A percentile compares a stretch with the other conserved stretches of the same genome.
Conservation (phyloP, 371 early-diverging fungal species). For the Dinochytrium kinnereticum region DNA sequence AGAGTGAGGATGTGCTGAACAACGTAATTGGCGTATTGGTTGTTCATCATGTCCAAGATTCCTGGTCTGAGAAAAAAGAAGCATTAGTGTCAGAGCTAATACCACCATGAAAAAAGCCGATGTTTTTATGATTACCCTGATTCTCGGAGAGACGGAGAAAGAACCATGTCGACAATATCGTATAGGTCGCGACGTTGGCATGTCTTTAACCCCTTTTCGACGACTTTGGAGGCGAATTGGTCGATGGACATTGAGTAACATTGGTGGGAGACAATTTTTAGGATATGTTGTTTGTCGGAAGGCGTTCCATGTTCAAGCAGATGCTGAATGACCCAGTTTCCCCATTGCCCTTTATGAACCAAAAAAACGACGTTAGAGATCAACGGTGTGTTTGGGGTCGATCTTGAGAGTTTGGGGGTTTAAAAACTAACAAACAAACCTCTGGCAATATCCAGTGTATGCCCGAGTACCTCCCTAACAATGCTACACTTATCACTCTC, state of each 20-base stretch:
- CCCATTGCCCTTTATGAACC: slow-evolving; percentile 66
- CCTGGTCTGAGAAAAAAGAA: slow-evolving; percentile 35
- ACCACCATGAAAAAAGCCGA: background rate
- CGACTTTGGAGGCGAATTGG: slow-evolving; percentile 80
- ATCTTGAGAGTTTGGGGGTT: background rate
- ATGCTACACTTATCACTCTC: slow-evolving; percentile 69
- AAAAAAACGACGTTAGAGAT: background rate
- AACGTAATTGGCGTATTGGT: slow-evolving; percentile 77
- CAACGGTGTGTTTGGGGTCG: background rate
- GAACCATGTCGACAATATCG: slow-evolving; percentile 47
- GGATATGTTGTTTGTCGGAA: slow-evolving; percentile 52
- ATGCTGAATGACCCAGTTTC: slow-evolving; percentile 82
- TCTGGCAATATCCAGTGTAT: slow-evolving; percentile 65
- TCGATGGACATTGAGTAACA: slow-evolving; percentile 68
- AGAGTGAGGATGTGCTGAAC: slow-evolving; percentile 74
- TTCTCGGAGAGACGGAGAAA: slow-evolving; percentile 38
- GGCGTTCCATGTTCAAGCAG: slow-evolving; percentile 70
- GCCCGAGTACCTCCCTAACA: slow-evolving; percentile 63
- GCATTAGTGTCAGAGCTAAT: background rate
- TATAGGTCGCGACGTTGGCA: slow-evolving; percentile 52
- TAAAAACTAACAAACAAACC: slow-evolving; percentile 34
- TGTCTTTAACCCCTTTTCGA: slow-evolving; percentile 74
- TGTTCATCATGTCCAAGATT: slow-evolving; percentile 60
- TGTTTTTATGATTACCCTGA: slow-evolving; percentile 37
- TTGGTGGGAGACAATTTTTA: slow-evolving; percentile 52